phyloP scores from a whole-genome alignment of 2,329 filamentous ascomycete species.

The Cladosporium sp. region DNA sequence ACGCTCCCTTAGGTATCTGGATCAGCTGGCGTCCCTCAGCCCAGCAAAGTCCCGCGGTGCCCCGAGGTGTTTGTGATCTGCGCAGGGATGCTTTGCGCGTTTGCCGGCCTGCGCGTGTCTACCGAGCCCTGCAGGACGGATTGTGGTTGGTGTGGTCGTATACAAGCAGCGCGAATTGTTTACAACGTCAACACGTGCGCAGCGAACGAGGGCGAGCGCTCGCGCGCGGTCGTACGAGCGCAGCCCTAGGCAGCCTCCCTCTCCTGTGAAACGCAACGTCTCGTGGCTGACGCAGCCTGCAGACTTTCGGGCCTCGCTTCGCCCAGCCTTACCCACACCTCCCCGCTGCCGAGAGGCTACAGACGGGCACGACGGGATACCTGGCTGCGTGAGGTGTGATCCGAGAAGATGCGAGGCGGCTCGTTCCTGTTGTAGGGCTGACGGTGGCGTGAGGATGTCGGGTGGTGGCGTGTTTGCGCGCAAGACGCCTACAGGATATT shows the following conservation, averaged over 20 bases:
- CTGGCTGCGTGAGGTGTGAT: too few relatives aligned
- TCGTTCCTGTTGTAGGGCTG: too few relatives aligned
- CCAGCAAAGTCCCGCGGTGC: not conserved
- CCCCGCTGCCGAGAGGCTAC: not conserved
- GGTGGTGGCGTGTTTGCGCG: too few relatives aligned
- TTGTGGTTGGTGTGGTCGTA: too few relatives aligned
- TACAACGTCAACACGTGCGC: too few relatives aligned
- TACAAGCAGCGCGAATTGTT: too few relatives aligned
- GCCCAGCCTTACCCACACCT: not conserved
- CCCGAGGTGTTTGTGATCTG: not conserved
- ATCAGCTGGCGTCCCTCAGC: not conserved
- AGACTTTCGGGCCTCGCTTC: not conserved
- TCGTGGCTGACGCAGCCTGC: slow-evolving; percentile 1
- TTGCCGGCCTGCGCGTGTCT: not conserved
- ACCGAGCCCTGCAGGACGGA: too few relatives aligned
- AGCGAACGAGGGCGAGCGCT: not conserved
- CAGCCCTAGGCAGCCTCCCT: not conserved
- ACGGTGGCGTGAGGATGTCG: too few relatives aligned
- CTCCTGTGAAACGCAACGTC: not conserved
- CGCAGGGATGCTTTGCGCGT: not conserved
- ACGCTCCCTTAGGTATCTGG: not conserved
- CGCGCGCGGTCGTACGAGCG: not conserved
- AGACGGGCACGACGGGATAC: too few relatives aligned
- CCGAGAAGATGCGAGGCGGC: too few relatives aligned
- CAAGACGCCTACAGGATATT: too few relatives aligned